phyloP scores from a whole-genome alignment of 2,329 filamentous ascomycete species.

The Myriosclerotinia curreyana region DNA sequence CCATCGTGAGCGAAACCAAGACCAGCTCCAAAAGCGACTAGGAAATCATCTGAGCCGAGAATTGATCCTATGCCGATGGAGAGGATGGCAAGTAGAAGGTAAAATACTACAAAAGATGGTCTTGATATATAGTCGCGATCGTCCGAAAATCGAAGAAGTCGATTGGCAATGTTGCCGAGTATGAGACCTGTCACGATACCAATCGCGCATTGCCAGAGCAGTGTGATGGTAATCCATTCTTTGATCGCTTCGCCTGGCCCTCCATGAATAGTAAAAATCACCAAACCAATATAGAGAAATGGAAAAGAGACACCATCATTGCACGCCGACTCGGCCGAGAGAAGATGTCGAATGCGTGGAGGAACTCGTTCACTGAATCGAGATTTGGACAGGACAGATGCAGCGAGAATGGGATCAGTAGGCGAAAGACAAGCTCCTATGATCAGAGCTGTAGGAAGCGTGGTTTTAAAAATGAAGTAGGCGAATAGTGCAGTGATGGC shows the following conservation, averaged over 20 bases:
- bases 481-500: conserved; percentile 49
- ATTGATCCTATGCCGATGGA: conserved; percentile 50
- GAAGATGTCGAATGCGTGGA: conserved; percentile 48
- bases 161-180: conserved; percentile 49
- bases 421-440: conserved; percentile 55
- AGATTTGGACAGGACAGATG: conserved; percentile 51
- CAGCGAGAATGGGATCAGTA: conserved; percentile 55
- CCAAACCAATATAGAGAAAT: conserved; percentile 53
- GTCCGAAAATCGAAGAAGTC: conserved; percentile 48
- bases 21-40: conserved; percentile 55
- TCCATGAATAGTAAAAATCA: conserved; percentile 42
- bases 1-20: conserved; percentile 53
- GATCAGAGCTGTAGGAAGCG: conserved; percentile 47
- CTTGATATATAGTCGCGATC: conserved; percentile 46
- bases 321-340: conserved; percentile 53
- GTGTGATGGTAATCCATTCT: conserved; percentile 52
- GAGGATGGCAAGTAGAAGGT: conserved; percentile 53
- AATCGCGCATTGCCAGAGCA: conserved; percentile 53
- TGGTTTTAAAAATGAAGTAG: conserved; percentile 46
- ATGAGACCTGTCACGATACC: conserved; percentile 48
- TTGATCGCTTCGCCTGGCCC: conserved; percentile 43
- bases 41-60: conserved; percentile 54
- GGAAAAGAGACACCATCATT: conserved; percentile 57
- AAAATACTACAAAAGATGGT: conserved; percentile 53
- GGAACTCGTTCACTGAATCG: conserved; percentile 53